Percentiles rank a stretch among this genome's conserved stretches.
phyloP scores from a whole-genome alignment of 2,329 filamentous ascomycete genomes.

The Fusarium decemcellulare region DNA sequence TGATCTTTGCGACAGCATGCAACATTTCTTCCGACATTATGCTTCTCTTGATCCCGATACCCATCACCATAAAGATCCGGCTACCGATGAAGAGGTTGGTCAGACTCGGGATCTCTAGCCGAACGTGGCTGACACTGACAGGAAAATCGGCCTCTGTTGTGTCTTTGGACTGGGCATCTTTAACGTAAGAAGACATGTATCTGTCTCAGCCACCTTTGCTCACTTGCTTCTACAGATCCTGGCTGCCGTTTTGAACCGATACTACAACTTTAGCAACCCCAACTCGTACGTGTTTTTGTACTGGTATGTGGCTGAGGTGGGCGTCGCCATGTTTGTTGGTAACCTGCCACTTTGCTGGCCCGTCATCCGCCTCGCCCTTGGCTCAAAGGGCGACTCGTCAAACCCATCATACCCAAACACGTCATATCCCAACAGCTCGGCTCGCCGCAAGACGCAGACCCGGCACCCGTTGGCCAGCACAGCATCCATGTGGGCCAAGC shows the following conservation, averaged over 20 bases:
- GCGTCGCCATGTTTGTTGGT: conserved; percentile 71
- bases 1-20: conserved; percentile 62
- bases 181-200: conserved; percentile 44
- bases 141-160: conserved; percentile 67
- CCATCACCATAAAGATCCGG: conserved; percentile 58
- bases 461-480: conserved; percentile 34
- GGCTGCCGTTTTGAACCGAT: conserved; percentile 72
- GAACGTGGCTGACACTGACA: conserved; percentile 17
- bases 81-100: conserved; percentile 51
- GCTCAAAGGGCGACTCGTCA: conserved; percentile 38
- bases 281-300: conserved; percentile 70
- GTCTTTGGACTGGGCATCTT: conserved; percentile 71
- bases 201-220: neutral
- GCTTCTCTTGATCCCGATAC: conserved; percentile 61
- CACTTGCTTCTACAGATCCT: conserved; percentile 60
- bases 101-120: accelerated
- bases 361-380: conserved; percentile 62
- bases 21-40: conserved; percentile 63
- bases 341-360: conserved; percentile 74
- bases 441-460: conserved; percentile 33
- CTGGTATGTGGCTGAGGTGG: conserved; percentile 73
- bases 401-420: conserved; percentile 43
- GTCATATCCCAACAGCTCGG: conserved; percentile 38
- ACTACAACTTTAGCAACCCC: conserved; percentile 71
- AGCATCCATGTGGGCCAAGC: conserved; percentile 48